Evolutionary conservation across 139 green algal species (phyloP), one percentile per base, ranked within the genome.

Genomic region (Closterium sp.): DNA sequence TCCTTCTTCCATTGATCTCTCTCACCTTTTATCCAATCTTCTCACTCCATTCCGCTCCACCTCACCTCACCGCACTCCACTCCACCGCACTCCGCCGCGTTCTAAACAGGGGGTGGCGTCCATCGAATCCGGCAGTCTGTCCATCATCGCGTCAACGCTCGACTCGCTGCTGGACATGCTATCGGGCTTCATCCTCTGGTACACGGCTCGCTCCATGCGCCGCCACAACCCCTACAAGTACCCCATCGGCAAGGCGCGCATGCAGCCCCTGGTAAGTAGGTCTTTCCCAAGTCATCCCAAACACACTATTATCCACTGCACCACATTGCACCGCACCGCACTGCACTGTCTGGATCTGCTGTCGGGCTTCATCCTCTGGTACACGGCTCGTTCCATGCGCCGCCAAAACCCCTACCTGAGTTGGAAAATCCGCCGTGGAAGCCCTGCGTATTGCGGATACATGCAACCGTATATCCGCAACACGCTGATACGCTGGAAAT

Each of bases 121-220:
- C 0, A 25, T 96, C 21, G 2, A 94, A 28, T 93, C 76, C 0
- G 91, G 94, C 23, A 94, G 84, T 76, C 91, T 97, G n/a, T 87
- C 92, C 5, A 96, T 97, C 87, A 95, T 96, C 3, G 93, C 96
- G 2, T 93, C 90, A 83, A 93, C 95, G 2, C 76, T 97, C 84
- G 95, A 97, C 38, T 95, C 93, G 8, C 94, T 96, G 25, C 90
- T 97, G 33, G 95, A 97, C 85, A 84, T 97, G 83, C 33, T 96
- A 31, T 95, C 91, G 21, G 93, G 92, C 31, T 90, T 94, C 43
- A 95, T 96, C 88, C 90, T 96, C 30, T 96, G 83, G 81, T 93
- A 91, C 64, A 96, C 95, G 3, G 90, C 91, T n/a, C 86, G 91
- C 34, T 88, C 87, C 64, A 96, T 96, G 93, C 34, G 89, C 31